Evolutionary conservation across 176 grass and related monocot species (phyloP).

Genomic region (Carex myosuroides): DNA sequence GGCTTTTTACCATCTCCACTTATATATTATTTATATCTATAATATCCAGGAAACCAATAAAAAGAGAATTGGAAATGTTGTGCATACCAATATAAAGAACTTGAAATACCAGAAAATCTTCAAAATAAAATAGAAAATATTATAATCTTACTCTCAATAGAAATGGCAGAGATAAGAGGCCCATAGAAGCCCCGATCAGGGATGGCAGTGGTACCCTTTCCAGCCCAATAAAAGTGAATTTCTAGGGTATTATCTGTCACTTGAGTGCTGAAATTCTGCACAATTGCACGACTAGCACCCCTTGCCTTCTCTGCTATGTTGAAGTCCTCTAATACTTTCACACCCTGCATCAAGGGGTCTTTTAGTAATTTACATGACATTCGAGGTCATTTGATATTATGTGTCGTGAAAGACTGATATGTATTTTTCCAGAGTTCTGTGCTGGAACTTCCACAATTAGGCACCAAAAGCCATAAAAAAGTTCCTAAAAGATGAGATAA

Average conservation of each 20-base stretch:
- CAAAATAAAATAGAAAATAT: not conserved
- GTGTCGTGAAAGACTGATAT: not conserved
- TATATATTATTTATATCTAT: not conserved
- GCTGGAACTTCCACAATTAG: not conserved
- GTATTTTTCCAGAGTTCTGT: not conserved
- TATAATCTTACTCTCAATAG: conserved; percentile 43
- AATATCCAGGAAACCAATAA: not conserved
- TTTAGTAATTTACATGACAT: not conserved
- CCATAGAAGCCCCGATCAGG: conserved; percentile 64
- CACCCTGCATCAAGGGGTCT: conserved; percentile 36
- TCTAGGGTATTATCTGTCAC: conserved; percentile 54
- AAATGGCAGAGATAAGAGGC: conserved; percentile 87
- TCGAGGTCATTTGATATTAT: not conserved
- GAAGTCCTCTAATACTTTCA: conserved; percentile 67
- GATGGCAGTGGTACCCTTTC: conserved; percentile 71
- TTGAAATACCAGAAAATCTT: not conserved
- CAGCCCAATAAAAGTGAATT: conserved; percentile 88
- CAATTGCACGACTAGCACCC: conserved; percentile 31
- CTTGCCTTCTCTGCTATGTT: conserved; percentile 64
- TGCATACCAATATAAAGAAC: not conserved
- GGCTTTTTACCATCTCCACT: not conserved
- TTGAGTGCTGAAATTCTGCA: conserved; percentile 34
- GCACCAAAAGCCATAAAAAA: not conserved
- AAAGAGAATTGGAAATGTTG: not conserved
- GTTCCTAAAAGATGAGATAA: not conserved